Evolutionary conservation across 345 rosid genomes (phyloP).

Genomic region (Brassica carinata): DNA sequence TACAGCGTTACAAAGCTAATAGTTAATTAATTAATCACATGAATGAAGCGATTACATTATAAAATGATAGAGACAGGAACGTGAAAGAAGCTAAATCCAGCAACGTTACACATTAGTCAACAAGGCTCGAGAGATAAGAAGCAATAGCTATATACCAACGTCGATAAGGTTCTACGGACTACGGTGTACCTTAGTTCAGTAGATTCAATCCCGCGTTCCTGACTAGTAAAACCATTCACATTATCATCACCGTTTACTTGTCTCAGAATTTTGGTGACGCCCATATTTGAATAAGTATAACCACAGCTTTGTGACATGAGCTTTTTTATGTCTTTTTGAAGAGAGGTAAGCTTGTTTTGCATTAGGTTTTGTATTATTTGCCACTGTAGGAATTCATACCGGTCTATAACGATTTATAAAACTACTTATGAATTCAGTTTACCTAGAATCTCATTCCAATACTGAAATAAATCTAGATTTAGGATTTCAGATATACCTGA

Average conservation of each 20-base stretch:
- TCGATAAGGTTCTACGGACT: not conserved
- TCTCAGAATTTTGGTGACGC: not conserved
- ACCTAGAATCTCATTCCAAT: too few species aligned
- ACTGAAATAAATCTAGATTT: too few species aligned
- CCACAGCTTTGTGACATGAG: not conserved
- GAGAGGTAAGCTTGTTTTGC: not conserved
- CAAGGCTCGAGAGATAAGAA: not conserved
- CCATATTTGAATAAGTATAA: not conserved
- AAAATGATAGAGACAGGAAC: constrained; percentile 26
- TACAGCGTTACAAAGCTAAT: constrained; percentile 3
- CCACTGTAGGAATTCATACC: not conserved
- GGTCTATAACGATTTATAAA: too few species aligned
- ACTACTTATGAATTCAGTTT: too few species aligned
- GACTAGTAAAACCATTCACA: not conserved
- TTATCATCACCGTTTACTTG: not conserved
- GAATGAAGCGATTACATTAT: constrained; percentile 2
- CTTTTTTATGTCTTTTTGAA: not conserved
- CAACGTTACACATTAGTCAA: constrained; percentile 28
- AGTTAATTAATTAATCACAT: constrained; percentile 3
- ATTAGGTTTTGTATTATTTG: not conserved
- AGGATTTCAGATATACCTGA: too few species aligned
- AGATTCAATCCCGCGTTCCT: not conserved
- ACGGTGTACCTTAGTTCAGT: not conserved
- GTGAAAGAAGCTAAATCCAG: constrained; percentile 35
- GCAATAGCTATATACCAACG: not conserved